Evolutionary conservation across 2,329 filamentous ascomycete genomes (phyloP).

Genomic region (Fusarium sp.): DNA sequence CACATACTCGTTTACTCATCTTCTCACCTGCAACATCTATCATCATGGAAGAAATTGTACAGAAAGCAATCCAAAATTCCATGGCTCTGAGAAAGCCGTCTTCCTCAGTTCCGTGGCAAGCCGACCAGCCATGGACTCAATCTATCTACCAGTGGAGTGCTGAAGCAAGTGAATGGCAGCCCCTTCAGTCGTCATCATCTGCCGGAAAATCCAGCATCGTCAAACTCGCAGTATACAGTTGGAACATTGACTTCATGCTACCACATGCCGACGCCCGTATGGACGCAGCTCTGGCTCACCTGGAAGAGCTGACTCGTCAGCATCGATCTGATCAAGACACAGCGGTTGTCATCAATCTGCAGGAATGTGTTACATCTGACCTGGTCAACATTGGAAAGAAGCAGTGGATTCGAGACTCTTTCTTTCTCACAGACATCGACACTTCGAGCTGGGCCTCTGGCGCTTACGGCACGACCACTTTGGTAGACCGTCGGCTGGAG

Average conservation of each 20-base stretch:
- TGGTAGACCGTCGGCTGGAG: conserved; percentile 64
- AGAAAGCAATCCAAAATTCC: neutral
- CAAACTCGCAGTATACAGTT: conserved; percentile 52
- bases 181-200: neutral
- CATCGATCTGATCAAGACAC: conserved; percentile 16
- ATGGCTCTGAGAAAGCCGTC: neutral
- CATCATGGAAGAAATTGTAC: conserved; percentile 1
- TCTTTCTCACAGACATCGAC: conserved; percentile 64
- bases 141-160: neutral
- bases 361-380: conserved; percentile 66
- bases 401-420: conserved; percentile 63
- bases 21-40: neutral
- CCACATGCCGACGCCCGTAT: conserved; percentile 52
- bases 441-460: conserved; percentile 60
- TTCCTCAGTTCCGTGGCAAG: conserved; percentile 1
- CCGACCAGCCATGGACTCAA: conserved; percentile 5
- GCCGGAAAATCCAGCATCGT: neutral
- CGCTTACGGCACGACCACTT: conserved; percentile 67
- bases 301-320: conserved; percentile 32
- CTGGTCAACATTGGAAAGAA: conserved; percentile 60
- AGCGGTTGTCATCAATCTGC: conserved; percentile 63
- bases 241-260: conserved; percentile 58
- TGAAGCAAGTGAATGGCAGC: neutral
- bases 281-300: conserved; percentile 51
- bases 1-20: neutral